Evolutionary conservation across 345 rosid genomes (phyloP), one percentile per base, ranked within the genome.

Genomic region (Balakata baccata): DNA sequence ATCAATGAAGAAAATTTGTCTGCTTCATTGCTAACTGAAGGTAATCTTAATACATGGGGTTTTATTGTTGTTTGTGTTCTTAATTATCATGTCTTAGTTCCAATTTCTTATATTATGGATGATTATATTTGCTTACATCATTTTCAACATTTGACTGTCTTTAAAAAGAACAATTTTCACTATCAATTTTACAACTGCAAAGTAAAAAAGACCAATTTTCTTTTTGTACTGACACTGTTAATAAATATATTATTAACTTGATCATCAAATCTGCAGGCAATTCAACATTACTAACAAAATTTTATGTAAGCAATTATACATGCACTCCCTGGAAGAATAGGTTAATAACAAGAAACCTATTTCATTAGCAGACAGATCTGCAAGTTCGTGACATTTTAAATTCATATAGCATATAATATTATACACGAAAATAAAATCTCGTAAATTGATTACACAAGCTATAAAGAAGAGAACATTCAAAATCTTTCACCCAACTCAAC

Each of bases 1-100:
- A 58, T 22, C 22, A 7, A 22, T 54, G 81, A 83, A 79, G 90
- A 81, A 89, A 89, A 86, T 87, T 89, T 83, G 79, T 87, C 84
- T 66, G 75, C 94, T 86, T 85, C 92, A 89, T 75, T 75, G 84
- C 86, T 78, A 62, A 68, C 47, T 64, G 6, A 8, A 13, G 83
- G 85, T 78, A 76, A 59, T 77, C 78, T 72, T 49, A 20, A 38
- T 43, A 22, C 20, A 67, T 51, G 11, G 20, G 45, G 47, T 61
- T 46, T 61, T 23, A 5, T 71, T 71, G 74, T 57, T 71, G 66
- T 47, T 67, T 25, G 6, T 65, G 34, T 65, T 60, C 18, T 25
- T 47, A 13, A 46, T 49, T 25, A 7, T 22, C 12, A 0, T 29
- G 34, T 29, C 2, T 29, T 29, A 29, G 34, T 14, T 39, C 37